Evolutionary conservation across 1,284 basidiomycete genomes (phyloP).

Genomic region (Agroathelia rolfsii): DNA sequence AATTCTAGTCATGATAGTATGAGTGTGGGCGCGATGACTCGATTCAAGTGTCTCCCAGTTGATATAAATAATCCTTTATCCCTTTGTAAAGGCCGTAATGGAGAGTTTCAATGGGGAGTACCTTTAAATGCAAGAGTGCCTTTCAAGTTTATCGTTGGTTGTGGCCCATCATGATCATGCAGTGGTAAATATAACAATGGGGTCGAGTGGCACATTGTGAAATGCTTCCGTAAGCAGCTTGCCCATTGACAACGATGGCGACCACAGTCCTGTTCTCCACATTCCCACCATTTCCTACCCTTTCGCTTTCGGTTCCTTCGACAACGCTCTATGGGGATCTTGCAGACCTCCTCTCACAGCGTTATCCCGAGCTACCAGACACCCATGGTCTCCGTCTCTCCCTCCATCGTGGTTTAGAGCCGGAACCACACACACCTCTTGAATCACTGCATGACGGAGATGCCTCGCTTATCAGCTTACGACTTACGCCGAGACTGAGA

Average conservation of each 20-base stretch:
- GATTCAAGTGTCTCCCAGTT: too few species aligned
- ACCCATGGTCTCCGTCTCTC: slow-evolving; percentile 41
- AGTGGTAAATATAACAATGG: too few species aligned
- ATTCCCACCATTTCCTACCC: slow-evolving; percentile 68
- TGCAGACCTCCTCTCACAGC: slow-evolving; percentile 40
- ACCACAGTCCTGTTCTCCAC: slow-evolving; percentile 57
- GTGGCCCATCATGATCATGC: too few species aligned
- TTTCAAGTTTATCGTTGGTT: too few species aligned
- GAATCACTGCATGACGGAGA: slow-evolving; percentile 33
- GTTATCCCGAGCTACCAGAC: slow-evolving; percentile 48
- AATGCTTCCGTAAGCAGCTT: too few species aligned
- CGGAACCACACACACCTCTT: slow-evolving; percentile 29
- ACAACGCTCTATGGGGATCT: slow-evolving; percentile 41
- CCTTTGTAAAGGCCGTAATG: too few species aligned
- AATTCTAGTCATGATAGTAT: too few species aligned
- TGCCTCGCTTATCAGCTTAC: slow-evolving; percentile 42
- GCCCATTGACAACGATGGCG: slow-evolving; percentile 23
- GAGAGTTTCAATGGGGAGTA: too few species aligned
- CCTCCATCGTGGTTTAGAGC: slow-evolving; percentile 39
- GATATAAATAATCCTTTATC: too few species aligned
- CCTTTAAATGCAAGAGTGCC: too few species aligned
- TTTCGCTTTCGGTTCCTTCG: slow-evolving; percentile 50
- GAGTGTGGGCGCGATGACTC: too few species aligned
- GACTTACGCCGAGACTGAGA: slow-evolving; percentile 59
- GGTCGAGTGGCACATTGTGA: too few species aligned